Conservation (phyloP, 2,329 filamentous ascomycete species). For the Neocatenulostroma microsporum region DNA sequence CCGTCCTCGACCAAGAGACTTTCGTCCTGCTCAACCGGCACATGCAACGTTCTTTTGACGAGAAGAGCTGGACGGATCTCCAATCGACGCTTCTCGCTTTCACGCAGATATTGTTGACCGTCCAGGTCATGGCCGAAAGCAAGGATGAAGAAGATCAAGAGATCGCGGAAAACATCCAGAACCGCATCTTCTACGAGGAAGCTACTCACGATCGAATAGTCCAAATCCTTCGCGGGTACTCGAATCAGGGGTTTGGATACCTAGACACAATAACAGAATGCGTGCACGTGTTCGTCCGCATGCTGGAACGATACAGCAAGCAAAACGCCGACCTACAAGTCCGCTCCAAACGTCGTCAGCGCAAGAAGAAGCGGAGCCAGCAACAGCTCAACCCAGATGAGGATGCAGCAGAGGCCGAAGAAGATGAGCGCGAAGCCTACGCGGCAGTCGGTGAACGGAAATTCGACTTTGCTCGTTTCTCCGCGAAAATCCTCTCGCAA, state of each 20-base stretch:
- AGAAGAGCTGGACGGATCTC: conserved; percentile 80
- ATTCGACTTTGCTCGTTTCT: conserved; percentile 85
- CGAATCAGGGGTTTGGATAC: conserved; percentile 88
- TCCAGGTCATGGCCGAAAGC: conserved; percentile 85
- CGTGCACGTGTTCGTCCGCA: conserved; percentile 81
- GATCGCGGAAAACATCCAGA: conserved; percentile 94
- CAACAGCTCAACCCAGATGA: conserved; percentile 46
- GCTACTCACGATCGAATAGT: conserved; percentile 83
- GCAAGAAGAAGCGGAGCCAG: conserved; percentile 54
- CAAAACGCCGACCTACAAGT: conserved; percentile 92
- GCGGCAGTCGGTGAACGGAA: conserved; percentile 71
- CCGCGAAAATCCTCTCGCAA: conserved; percentile 72
- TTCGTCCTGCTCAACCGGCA: conserved; percentile 80
- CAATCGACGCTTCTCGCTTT: conserved; percentile 88
- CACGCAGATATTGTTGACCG: conserved; percentile 77
- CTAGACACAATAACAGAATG: conserved; percentile 88
- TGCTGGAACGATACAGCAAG: conserved; percentile 88
- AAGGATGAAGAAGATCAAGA: conserved; percentile 88
- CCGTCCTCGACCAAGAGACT: conserved; percentile 87
- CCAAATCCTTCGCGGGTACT: conserved; percentile 74
- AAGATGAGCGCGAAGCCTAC: conserved; percentile 66
- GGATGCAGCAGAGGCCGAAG: conserved; percentile 52
- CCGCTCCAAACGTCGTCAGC: conserved; percentile 66
- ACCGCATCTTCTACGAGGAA: conserved; percentile 97
- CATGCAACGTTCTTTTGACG: conserved; percentile 70